Percentiles rank a stretch among this genome's conserved stretches.
These are phyloP conservation scores for Gentiana straminea DNA, from an alignment of 257 asterid species.

Conservation along the genomic window DNA sequence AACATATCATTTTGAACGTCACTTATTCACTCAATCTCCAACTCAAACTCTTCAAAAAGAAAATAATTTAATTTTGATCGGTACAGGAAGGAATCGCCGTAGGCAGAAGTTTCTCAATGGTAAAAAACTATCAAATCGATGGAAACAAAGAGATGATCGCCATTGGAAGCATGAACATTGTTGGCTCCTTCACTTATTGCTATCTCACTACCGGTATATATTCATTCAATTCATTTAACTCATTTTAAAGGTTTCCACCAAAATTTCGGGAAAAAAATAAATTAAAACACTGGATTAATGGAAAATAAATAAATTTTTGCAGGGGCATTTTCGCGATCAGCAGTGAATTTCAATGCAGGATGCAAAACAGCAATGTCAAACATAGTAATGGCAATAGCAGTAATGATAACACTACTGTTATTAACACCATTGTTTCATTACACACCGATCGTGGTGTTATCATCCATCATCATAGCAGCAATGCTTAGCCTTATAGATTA, in stretches of 20 bases:
- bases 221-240: no score
- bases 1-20: no score
- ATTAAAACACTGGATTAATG: neutral
- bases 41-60: no score
- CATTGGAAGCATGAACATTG: slow-evolving; percentile 86
- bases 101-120: slow-evolving; percentile 93
- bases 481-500: slow-evolving; percentile 96
- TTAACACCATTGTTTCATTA: slow-evolving; percentile 76
- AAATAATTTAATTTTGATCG: neutral
- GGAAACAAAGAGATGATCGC: slow-evolving; percentile 99
- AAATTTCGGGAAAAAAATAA: neutral
- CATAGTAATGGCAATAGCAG: slow-evolving; percentile 90
- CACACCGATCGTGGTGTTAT: slow-evolving; percentile 84
- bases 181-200: slow-evolving; percentile 85
- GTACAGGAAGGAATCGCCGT: slow-evolving; percentile 96
- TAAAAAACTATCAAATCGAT: slow-evolving; percentile 83
- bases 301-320: neutral
- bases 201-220: slow-evolving; percentile 78
- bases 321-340: slow-evolving; percentile 95
- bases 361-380: slow-evolving; percentile 94
- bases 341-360: slow-evolving; percentile 96
- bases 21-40: no score
- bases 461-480: slow-evolving; percentile 77
- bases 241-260: neutral
- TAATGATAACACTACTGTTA: slow-evolving; percentile 65